These are phyloP conservation scores for Lepiota brunneoincarnata DNA, from an alignment of 768 basidiomycete species.

Conservation along the genomic window DNA sequence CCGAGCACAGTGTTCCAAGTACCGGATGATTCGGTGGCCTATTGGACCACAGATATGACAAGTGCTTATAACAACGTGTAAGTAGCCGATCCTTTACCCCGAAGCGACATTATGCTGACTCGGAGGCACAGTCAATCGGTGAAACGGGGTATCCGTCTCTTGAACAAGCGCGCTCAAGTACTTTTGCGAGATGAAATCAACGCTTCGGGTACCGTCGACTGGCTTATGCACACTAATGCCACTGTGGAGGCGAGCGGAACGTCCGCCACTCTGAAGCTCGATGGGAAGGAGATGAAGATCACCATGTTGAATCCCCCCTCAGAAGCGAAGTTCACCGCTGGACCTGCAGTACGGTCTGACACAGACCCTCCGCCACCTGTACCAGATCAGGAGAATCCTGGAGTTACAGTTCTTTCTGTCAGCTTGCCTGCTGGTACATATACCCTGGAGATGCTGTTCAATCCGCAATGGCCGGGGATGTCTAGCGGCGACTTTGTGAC, in stretches of 20 bases:
- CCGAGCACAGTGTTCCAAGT: conserved; percentile 77
- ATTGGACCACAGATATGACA: conserved; percentile 74
- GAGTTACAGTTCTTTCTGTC: conserved; percentile 79
- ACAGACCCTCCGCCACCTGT: conserved; percentile 61
- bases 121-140: conserved; percentile 51
- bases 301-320: conserved; percentile 62
- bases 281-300: conserved; percentile 63
- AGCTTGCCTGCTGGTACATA: conserved; percentile 67
- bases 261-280: conserved; percentile 74
- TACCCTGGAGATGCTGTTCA: conserved; percentile 83
- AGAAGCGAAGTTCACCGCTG: conserved; percentile 65
- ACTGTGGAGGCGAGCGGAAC: conserved; percentile 52
- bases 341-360: conserved; percentile 50
- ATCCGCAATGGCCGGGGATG: conserved; percentile 87
- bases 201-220: conserved; percentile 57
- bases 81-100: conserved; percentile 26
- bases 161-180: conserved; percentile 86
- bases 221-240: conserved; percentile 98
- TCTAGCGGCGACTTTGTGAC: conserved; percentile 55
- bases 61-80: conserved; percentile 75
- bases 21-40: conserved; percentile 71
- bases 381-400: conserved; percentile 72
- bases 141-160: conserved; percentile 78
- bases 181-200: conserved; percentile 92
- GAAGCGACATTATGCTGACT: not conserved